A percentile compares a stretch with the other conserved stretches of the same genome.
Conservation (phyloP, 2,329 filamentous ascomycete genomes). For the Teratosphaeria nubilosa region DNA sequence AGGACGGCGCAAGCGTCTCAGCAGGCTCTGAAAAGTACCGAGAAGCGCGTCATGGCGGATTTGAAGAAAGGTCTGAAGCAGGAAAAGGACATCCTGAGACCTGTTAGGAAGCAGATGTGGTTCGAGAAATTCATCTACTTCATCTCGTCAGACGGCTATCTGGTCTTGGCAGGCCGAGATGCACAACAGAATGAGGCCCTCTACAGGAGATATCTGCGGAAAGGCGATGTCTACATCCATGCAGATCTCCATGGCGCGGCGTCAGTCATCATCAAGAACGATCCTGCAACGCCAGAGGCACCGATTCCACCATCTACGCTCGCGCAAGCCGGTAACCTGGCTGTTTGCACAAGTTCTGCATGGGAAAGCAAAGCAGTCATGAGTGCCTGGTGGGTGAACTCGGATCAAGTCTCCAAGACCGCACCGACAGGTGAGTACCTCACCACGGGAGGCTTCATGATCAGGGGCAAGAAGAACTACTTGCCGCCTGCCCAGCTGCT, state of each 20-base stretch:
- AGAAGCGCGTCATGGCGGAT: constrained; percentile 77
- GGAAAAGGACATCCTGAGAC: constrained; percentile 78
- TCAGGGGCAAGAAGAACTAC: constrained; percentile 82
- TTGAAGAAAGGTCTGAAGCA: constrained; percentile 82
- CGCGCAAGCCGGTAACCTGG: constrained; percentile 76
- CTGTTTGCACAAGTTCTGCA: constrained; percentile 74
- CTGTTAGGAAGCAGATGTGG: constrained; percentile 77
- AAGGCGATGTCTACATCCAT: constrained; percentile 85
- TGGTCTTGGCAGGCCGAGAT: constrained; percentile 81
- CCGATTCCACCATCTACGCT: constrained; percentile 87
- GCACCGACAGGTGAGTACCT: constrained; percentile 72
- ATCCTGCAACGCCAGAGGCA: constrained; percentile 62
- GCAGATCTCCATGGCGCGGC: constrained; percentile 79
- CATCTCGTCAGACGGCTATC: constrained; percentile 86
- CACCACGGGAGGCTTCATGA: constrained; percentile 64
- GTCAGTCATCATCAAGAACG: constrained; percentile 85
- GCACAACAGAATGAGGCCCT: constrained; percentile 81
- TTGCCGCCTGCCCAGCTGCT: constrained; percentile 78
- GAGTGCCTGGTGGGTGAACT: constrained; percentile 91
- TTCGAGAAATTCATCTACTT: constrained; percentile 98
- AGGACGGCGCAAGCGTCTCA: constrained; percentile 74
- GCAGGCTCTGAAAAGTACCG: constrained; percentile 77
- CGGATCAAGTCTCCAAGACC: constrained; percentile 82
- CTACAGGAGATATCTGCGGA: constrained; percentile 77
- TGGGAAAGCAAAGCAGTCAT: constrained; percentile 97